Evolutionary conservation across 257 asterid genomes (phyloP).

Genomic region (Solanum ossicruentum): DNA sequence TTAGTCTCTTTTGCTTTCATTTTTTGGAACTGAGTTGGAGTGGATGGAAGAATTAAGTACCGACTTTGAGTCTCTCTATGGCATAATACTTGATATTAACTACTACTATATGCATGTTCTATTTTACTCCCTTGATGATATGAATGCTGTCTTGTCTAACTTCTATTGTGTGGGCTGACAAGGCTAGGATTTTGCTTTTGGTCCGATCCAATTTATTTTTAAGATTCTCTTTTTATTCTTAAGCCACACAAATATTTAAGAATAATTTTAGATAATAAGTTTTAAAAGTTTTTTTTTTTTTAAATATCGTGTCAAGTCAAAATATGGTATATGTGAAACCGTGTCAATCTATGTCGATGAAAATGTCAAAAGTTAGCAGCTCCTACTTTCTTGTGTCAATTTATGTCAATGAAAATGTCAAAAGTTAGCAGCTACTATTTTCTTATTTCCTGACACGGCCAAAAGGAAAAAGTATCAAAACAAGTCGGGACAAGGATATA

Average conservation of each 20-base stretch:
- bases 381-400: not conserved
- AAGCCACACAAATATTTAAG: too few species aligned
- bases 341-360: not conserved
- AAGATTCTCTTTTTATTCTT: too few species aligned
- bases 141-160: not conserved
- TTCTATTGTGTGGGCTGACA: too few species aligned
- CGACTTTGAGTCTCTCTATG: not conserved
- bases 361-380: not conserved
- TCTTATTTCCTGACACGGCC: not conserved
- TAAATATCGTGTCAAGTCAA: too few species aligned
- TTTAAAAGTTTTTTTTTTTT: too few species aligned
- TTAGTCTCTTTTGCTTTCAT: constrained; percentile 10
- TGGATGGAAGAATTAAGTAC: not conserved
- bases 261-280: too few species aligned
- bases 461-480: not conserved
- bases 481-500: not conserved
- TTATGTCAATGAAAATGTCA: not conserved
- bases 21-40: not conserved
- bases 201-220: too few species aligned
- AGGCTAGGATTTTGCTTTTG: too few species aligned
- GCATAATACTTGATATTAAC: not conserved
- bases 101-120: not conserved
- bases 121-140: not conserved
- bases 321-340: too few species aligned
- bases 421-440: not conserved